Base-by-base conservation (phyloP, 805 yeast species). In the Ogataea siamensis region DNA sequence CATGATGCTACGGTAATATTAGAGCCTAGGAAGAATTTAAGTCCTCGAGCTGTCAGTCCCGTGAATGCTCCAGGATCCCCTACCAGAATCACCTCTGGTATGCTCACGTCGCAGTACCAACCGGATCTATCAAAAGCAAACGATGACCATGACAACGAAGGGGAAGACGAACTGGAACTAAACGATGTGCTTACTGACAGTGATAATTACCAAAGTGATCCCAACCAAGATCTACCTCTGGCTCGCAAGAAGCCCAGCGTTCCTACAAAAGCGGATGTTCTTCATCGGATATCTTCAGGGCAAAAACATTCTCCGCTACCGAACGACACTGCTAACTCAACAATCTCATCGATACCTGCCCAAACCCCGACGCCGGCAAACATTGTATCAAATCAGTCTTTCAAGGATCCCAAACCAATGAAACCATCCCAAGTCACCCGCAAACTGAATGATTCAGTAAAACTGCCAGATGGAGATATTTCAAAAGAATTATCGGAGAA, bases 1-100 rank as follows among this genome's bases (percentile, higher is more conserved):
- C 41, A 42, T 6, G 49, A 54, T 30, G 37, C 29, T n/a, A 50
- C 55, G 3, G 53, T 51, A 12, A 39, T 44, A 3, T 40, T 46
- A 4, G 55, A 54, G 22, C 60, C 61, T 14, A 36, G 40, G 6
- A 60, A 62, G 30, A 43, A 47, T 5, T 26, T 32, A 3, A 52
- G 53, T 31, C 49, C 54, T 2, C 50, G 54, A 35, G 31, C 43
- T 10, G 58, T 53, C 1, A 59, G 65, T 10, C 64, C 64, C 5
- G 50, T 61, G 4, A 50, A 58, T 21, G 61, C 61, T 10, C 50
- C 49, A 14, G 66, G 66, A 1, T 60, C 64, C 3, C 64, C 64
- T 8, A 52, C 50, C 24, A 53, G 68, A 50, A 61, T 64, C 22
- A 60, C 66, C 2, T 62, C 67, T 2, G 68, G 68, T 7, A 63